These are phyloP conservation scores for Stemphylium lycopersici DNA, from an alignment of 2,329 filamentous ascomycete genomes.

Conservation along the genomic window DNA sequence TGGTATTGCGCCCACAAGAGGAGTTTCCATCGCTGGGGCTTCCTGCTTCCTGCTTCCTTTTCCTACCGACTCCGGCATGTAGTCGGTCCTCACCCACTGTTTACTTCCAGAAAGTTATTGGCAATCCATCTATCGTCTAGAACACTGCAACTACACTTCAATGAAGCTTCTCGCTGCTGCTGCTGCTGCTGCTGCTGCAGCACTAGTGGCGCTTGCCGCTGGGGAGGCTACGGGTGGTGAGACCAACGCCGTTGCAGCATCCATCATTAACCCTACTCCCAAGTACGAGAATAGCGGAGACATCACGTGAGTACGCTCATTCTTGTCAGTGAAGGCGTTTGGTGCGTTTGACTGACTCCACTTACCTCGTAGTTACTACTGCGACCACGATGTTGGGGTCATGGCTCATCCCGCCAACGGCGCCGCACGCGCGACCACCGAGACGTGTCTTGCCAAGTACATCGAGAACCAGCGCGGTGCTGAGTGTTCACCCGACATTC, in stretches of 20 bases:
- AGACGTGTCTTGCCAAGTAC: background rate
- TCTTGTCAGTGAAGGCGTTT: too few species aligned
- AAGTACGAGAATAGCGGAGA: background rate
- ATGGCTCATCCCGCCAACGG: background rate
- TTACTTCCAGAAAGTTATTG: background rate
- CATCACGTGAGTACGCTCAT: background rate
- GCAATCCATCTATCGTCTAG: background rate
- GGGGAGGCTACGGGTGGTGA: background rate
- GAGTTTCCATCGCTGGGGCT: background rate
- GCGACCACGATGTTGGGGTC: background rate
- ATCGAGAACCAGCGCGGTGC: background rate
- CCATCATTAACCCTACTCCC: background rate
- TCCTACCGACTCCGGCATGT: background rate
- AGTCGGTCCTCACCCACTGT: too few species aligned
- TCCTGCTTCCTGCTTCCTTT: background rate
- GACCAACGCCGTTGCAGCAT: background rate
- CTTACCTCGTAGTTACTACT: background rate
- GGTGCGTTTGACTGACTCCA: too few species aligned
- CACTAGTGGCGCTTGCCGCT: slow-evolving; percentile 6
- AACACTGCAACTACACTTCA: background rate
- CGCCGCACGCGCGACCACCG: background rate
- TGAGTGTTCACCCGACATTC: background rate
- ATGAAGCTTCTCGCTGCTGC: slow-evolving; percentile 14
- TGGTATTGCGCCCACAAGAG: background rate
- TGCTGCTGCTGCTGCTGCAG: slow-evolving; percentile 9